Base-by-base conservation (phyloP, 176 grass and related monocot genomes). In the Bolboschoenus planiculmis region DNA sequence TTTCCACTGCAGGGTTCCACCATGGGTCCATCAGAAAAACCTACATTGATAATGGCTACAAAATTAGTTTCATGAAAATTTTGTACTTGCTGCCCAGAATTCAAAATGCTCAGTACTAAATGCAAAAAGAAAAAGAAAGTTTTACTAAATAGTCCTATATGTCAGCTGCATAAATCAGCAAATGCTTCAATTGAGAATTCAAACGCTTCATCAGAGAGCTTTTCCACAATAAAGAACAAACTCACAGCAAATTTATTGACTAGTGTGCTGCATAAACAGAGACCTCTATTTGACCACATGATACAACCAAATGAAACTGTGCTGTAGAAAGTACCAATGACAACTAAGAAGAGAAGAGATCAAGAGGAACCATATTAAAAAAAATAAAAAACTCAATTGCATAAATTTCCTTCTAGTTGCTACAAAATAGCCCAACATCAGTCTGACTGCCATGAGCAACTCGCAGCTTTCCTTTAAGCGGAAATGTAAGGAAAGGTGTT, bases 11-110 rank as follows among this genome's bases (percentile, higher is more conserved):
- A 9, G 96, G 96, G 85, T 98, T 98, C 92, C 96, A 98, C 96
- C 96, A 98, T 37, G 91, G 96, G 65, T 95, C 96, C 92, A 98
- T 98, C 84, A 99, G 83, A 79, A 93, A 99, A 79, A 99, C 92
- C 96, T 99, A 87, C 34, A 72, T 82, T 84, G 7, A 92, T 29
- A 18, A 15, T 24, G 83, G 83, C 16, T 20, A 55, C 78, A 14
- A 65, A 87, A 56, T 80, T 56, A 58, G 13, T 57, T 72, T 39
- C 48, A 3, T 36, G 4, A 16, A 56, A 59, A 0, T 29, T 5
- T 74, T 89, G 0, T 46, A 44, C 18, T 72, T 65, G 14, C 20
- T n/a, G 29, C 64, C 39, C 15, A 67, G 1, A 31, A 30, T 30
- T 33, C 56, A 59, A 26, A 2, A 27, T 64, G 1, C 29, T 0